Base-by-base conservation (phyloP, 352 stramenopile genomes). In the Thalassiosira mediterranea region DNA sequence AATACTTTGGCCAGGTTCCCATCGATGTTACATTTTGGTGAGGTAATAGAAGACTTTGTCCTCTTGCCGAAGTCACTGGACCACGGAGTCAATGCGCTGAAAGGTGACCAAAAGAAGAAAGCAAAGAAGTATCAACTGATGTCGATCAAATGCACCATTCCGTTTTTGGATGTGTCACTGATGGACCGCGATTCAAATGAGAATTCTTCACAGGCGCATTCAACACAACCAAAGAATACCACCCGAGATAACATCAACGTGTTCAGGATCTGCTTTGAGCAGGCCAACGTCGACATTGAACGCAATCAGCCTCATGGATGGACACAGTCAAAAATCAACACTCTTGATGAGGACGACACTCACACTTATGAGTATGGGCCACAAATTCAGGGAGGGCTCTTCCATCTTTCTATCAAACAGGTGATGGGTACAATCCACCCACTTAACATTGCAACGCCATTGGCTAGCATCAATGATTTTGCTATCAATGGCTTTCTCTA, bases 41-140 rank as follows among this genome's bases (percentile, higher is more conserved):
- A 81, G 64, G 52, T 81, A 1, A 68, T 81, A 23, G 68, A 87
- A 17, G 82, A 87, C 29, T 54, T 85, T 25, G 29, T 86, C 29
- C 60, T 82, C 40, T 52, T 72, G 21, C 79, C 79, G 2, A 81
- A 84, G 52, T 40, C 75, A 25, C 42, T 89, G 13, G 76, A 73
- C 34, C 23, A 38, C 58, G 73, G 78, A 51, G 23, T 83, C 15
- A 75, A 78, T 67, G 32, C 31, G 17, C 37, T 86, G 46, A 79
- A 72, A 73, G 44, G 34, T 13, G 49, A 44, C 17, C 19, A 29
- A 17, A 40, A 69, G n/a, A 79, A 69, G 15, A 19, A 19, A 29
- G 21, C 11, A 29, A 77, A 64, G 34, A 85, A 54, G 23, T 81
- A 79, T 38, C 70, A 81, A 46, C 32, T 85, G 1, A 75, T 85